phyloP scores from a whole-genome alignment of 495 filamentous ascomycete species.

The Tricharina praecox region DNA sequence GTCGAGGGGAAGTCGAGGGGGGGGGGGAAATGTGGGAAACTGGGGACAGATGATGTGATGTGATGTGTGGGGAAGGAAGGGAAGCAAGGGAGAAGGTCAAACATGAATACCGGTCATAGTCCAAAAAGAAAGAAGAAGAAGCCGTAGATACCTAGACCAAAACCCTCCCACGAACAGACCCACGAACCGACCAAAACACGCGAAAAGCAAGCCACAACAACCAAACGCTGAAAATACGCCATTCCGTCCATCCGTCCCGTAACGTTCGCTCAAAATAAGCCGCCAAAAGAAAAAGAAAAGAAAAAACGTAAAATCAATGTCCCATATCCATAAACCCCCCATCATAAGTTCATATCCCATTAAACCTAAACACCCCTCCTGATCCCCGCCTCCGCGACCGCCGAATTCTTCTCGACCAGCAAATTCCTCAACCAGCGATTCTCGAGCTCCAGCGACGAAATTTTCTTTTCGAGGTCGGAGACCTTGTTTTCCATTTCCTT shows the following conservation, averaged over 20 bases:
- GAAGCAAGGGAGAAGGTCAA: too few relatives aligned
- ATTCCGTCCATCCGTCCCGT: background rate
- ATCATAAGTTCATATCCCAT: too few relatives aligned
- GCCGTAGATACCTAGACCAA: too few relatives aligned
- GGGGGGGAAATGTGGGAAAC: too few relatives aligned
- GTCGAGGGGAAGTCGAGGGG: too few relatives aligned
- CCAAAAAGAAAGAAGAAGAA: too few relatives aligned
- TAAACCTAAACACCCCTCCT: background rate
- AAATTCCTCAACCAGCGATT: conserved; percentile 94
- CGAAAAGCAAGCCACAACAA: background rate
- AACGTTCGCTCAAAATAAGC: background rate
- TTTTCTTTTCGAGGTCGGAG: conserved; percentile 54
- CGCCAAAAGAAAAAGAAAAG: background rate
- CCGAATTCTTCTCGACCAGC: conserved; percentile 67
- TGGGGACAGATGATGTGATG: too few relatives aligned
- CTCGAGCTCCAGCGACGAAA: conserved; percentile 79
- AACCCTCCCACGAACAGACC: too few relatives aligned
- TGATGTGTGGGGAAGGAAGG: too few relatives aligned
- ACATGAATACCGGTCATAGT: too few relatives aligned
- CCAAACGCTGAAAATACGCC: background rate
- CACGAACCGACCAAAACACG: background rate
- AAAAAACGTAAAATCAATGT: too few relatives aligned
- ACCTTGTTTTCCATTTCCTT: conserved; percentile 86
- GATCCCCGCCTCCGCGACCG: background rate
- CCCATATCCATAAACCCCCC: too few relatives aligned